phyloP scores from a whole-genome alignment of 2,329 filamentous ascomycete genomes.

The Calonectria ilicicola region DNA sequence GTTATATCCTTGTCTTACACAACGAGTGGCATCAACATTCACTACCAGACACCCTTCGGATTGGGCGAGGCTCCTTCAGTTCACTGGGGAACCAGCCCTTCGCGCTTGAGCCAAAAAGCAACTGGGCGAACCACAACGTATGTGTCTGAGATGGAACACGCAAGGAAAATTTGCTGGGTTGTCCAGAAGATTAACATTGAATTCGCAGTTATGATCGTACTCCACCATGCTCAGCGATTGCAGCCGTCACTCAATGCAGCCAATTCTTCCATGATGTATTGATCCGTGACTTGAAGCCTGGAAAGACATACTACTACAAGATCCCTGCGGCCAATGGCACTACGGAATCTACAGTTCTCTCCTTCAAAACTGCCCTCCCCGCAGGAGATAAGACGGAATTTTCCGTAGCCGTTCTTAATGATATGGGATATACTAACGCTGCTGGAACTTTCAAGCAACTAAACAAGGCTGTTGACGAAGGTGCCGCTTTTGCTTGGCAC shows the following conservation, averaged over 20 bases:
- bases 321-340: slow-evolving; percentile 62
- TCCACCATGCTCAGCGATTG: slow-evolving; percentile 59
- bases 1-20: slow-evolving; percentile 62
- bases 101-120: slow-evolving; percentile 48
- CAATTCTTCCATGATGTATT: slow-evolving; percentile 65
- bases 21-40: slow-evolving; percentile 62
- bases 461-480: slow-evolving; percentile 53
- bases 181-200: background rate
- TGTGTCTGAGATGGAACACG: background rate
- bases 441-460: slow-evolving; percentile 60
- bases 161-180: background rate
- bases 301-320: slow-evolving; percentile 63
- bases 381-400: slow-evolving; percentile 57
- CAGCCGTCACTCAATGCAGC: slow-evolving; percentile 60
- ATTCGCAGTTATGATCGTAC: slow-evolving; percentile 60
- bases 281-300: slow-evolving; percentile 53
- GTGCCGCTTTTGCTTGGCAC: slow-evolving; percentile 64
- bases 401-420: slow-evolving; percentile 60
- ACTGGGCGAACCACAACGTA: slow-evolving; percentile 43
- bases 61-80: slow-evolving; percentile 57
- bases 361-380: slow-evolving; percentile 58
- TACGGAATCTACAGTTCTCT: slow-evolving; percentile 57
- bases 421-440: slow-evolving; percentile 67
- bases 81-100: slow-evolving; percentile 54
- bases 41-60: slow-evolving; percentile 66